Conservation (phyloP, 371 early-diverging fungal species). For the Nosema muscidifuracis region DNA sequence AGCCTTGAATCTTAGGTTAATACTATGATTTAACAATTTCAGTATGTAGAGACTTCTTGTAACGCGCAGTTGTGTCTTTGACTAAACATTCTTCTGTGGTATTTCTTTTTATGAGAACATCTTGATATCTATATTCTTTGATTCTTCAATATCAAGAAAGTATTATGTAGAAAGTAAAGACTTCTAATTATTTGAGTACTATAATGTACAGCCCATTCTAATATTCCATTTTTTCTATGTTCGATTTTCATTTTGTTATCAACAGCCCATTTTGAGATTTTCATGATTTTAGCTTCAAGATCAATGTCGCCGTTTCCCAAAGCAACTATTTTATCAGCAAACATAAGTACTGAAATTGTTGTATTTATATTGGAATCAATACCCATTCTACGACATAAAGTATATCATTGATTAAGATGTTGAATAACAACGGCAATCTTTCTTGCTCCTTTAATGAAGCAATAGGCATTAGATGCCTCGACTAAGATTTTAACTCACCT, state of each 20-base stretch:
- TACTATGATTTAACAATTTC: neutral
- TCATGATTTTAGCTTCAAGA: neutral
- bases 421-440: conserved; percentile 22
- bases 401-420: conserved; percentile 33
- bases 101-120: neutral
- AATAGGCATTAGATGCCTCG: neutral
- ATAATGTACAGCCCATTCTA: neutral
- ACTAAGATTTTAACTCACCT: neutral
- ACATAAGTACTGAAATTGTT: conserved; percentile 7
- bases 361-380: neutral
- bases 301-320: conserved; percentile 1
- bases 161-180: neutral
- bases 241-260: conserved; percentile 20
- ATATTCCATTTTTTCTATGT: conserved; percentile 12
- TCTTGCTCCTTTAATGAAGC: conserved; percentile 20
- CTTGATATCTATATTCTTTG: neutral
- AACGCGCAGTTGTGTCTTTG: neutral
- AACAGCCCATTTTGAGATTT: conserved; percentile 6
- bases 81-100: neutral
- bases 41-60: neutral
- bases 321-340: conserved; percentile 34
- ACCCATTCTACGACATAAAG: conserved; percentile 11
- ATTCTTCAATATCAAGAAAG: neutral
- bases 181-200: neutral
- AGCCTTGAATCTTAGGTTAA: neutral